Percentiles rank a stretch among this genome's conserved stretches.
These are phyloP conservation scores for Nakazawaea pomicola DNA, from an alignment of 805 yeast genomes.

Conservation along the genomic window DNA sequence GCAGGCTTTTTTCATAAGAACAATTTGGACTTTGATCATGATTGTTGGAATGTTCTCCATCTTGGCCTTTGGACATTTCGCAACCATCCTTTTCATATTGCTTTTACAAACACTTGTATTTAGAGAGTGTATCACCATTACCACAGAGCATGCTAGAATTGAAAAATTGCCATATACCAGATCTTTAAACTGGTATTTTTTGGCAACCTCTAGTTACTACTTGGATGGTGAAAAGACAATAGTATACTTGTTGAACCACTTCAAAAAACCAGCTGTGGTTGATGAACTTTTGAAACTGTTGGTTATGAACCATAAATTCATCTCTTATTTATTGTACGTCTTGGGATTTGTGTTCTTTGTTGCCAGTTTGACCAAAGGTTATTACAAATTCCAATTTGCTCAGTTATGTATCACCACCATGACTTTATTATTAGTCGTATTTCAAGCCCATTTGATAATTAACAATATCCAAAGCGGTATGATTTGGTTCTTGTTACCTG, in stretches of 20 bases:
- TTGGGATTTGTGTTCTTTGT: constrained; percentile 89
- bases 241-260: constrained; percentile 45
- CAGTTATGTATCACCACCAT: constrained; percentile 92
- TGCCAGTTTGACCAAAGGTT: constrained; percentile 82
- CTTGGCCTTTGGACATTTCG: constrained; percentile 79
- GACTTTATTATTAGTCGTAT: constrained; percentile 83
- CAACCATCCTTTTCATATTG: constrained; percentile 68
- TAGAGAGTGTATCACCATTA: constrained; percentile 83
- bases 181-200: constrained; percentile 88
- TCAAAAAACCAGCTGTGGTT: constrained; percentile 3
- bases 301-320: constrained; percentile 66
- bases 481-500: constrained; percentile 93
- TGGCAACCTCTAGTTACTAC: constrained; percentile 82
- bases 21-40: constrained; percentile 94
- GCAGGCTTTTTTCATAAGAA: constrained; percentile 79
- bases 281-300: constrained; percentile 13
- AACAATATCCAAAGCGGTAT: constrained; percentile 85
- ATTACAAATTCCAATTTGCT: constrained; percentile 86
- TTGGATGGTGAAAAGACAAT: constrained; percentile 83
- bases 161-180: constrained; percentile 80
- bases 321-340: constrained; percentile 79
- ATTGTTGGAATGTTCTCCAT: constrained; percentile 64
- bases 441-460: constrained; percentile 91
- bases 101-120: constrained; percentile 78
- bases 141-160: constrained; percentile 72